These are phyloP conservation scores for Phaeodactylum tricornutum DNA, from an alignment of 108 stramenopile genomes.

Conservation along the genomic window DNA sequence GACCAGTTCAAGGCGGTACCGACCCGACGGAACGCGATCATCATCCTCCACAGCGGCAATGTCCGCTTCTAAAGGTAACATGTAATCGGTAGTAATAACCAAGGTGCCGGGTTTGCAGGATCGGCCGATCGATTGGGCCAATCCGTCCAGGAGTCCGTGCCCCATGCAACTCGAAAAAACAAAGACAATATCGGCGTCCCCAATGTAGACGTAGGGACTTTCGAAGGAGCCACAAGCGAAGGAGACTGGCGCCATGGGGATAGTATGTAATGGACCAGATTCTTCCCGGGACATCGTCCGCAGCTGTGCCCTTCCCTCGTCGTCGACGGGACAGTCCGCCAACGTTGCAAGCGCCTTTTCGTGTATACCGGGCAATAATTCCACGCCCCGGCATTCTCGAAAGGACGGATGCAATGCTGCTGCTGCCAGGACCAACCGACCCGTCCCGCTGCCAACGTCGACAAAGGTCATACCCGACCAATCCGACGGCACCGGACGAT, in stretches of 20 bases:
- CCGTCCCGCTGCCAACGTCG: constrained; percentile 74
- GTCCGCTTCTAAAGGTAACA: constrained; percentile 25
- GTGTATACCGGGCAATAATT: constrained; percentile 51
- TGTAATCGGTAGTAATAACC: constrained; percentile 70
- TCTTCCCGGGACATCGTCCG: too few relatives aligned
- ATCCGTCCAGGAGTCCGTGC: constrained; percentile 19
- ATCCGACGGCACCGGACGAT: background rate
- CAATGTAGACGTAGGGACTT: constrained; percentile 41
- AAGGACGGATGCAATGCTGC: constrained; percentile 62
- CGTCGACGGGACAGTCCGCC: background rate
- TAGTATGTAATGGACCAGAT: background rate
- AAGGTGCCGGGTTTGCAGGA: constrained; percentile 68
- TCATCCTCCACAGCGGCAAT: constrained; percentile 31
- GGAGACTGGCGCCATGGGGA: constrained; percentile 45
- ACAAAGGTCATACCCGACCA: constrained; percentile 47
- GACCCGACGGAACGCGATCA: constrained; percentile 33
- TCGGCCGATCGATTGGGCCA: constrained; percentile 52
- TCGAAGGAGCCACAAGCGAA: constrained; percentile 63
- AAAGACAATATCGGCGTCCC: constrained; percentile 66
- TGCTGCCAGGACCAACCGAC: constrained; percentile 60
- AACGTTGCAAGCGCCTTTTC: constrained; percentile 16
- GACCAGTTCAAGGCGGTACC: constrained; percentile 47
- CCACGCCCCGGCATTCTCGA: constrained; percentile 53
- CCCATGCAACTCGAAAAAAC: constrained; percentile 64
- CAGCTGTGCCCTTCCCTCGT: constrained; percentile 1